phyloP scores from a whole-genome alignment of 495 filamentous ascomycete species.

The Daldinia vernicosa region DNA sequence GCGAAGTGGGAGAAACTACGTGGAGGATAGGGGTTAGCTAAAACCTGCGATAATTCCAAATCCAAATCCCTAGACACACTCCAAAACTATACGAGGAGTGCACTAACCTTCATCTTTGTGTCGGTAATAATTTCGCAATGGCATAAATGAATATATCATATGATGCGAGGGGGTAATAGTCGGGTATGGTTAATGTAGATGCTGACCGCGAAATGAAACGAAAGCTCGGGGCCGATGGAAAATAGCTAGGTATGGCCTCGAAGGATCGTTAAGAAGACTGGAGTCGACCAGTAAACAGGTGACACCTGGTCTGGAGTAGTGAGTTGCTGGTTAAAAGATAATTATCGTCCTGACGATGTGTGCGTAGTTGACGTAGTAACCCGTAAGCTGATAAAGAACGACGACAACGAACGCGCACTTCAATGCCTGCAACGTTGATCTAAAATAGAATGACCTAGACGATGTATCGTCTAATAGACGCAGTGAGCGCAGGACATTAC shows the following conservation, averaged over 20 bases:
- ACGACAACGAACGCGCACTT: constrained; percentile 13
- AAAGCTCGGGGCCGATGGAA: neutral
- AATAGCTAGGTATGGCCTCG: constrained; percentile 1
- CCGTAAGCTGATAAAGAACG: constrained; percentile 25
- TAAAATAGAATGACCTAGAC: constrained; percentile 33
- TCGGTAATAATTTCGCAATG: constrained; percentile 22
- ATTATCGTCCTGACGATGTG: constrained; percentile 35
- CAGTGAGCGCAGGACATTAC: constrained; percentile 31
- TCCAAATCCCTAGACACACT: neutral
- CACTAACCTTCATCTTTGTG: constrained; percentile 53
- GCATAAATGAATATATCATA: constrained; percentile 22
- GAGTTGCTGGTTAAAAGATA: constrained; percentile 8
- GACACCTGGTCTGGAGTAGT: constrained; percentile 14
- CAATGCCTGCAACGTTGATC: constrained; percentile 15
- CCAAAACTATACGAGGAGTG: neutral
- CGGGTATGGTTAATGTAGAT: neutral
- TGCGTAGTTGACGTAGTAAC: constrained; percentile 3
- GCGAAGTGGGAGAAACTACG: constrained; percentile 87
- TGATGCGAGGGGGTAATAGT: constrained; percentile 15
- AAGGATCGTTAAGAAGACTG: constrained; percentile 2
- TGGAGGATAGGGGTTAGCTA: constrained; percentile 10
- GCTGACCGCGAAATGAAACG: neutral
- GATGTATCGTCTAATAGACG: constrained; percentile 34
- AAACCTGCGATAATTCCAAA: neutral
- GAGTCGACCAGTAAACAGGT: neutral